Evolutionary conservation across 768 basidiomycete species (phyloP), one percentile per base, ranked within the genome.

Genomic region (Lentinus tigrinus): DNA sequence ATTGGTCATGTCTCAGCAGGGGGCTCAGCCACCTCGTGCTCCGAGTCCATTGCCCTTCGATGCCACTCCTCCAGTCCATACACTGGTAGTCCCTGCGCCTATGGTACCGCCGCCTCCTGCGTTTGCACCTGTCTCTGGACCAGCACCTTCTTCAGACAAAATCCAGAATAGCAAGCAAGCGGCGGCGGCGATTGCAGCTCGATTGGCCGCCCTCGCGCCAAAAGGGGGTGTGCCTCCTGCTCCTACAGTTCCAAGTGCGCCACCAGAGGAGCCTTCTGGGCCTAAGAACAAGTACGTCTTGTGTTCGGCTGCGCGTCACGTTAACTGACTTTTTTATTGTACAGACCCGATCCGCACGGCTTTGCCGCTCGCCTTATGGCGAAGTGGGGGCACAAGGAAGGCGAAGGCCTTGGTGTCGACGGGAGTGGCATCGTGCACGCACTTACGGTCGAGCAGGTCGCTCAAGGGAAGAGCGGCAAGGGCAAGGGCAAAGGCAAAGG

Each of bases 351-450:
- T 61, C 84, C 85, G 0, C 87, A 85, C 54, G 82, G 81, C 13
- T 93, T 95, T 65, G 93, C 93, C 31, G 87, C 87, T 13, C 87
- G 91, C 34, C 69, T 96, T 64, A 96, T 97, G 94, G 91, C 91
- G 3, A 97, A 95, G 75, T 95, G 91, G 91, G 95, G 95, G 0
- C 93, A 97, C 70, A 90, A 91, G 69, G 92, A 93, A 70, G 96
- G 96, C 1, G 88, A 94, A 73, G 95, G 95, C 10, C 80, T 98
- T 1, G 96, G 96, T 34, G 87, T 82, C 0, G 85, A 91, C 58
- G 91, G 87, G 8, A 80, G 81, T 2, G 95, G 95, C 1, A 95
- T 98, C 44, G 85, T 95, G 43, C 90, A 95, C 57, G 93, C 95
- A 5, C 81, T 98, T 4, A 81, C 86, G 0, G 89, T 96, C 21